phyloP scores from a whole-genome alignment of 2,329 filamentous ascomycete species.

The Pseudocercospora fuligena region DNA sequence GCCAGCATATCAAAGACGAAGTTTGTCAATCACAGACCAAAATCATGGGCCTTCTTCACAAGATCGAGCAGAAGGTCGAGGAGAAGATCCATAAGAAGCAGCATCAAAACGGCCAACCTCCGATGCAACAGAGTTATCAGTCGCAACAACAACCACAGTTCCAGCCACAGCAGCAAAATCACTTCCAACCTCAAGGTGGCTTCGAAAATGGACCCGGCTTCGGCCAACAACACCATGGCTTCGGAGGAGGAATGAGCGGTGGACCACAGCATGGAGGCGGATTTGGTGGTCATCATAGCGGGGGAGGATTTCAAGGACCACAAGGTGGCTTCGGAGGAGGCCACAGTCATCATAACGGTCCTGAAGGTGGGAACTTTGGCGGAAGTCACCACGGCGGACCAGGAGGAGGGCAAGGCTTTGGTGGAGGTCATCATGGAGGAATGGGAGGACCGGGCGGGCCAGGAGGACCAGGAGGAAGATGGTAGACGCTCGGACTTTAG shows the following conservation, averaged over 20 bases:
- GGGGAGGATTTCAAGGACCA: background rate
- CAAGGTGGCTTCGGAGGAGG: background rate
- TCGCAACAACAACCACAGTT: conserved; percentile 7
- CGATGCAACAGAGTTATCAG: conserved; percentile 8
- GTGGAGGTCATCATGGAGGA: conserved; percentile 3
- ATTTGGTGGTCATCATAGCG: conserved; percentile 5
- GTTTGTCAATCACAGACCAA: background rate
- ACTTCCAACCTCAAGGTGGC: background rate
- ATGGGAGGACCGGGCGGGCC: background rate
- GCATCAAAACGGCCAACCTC: background rate
- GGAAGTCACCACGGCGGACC: background rate
- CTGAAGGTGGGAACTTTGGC: background rate
- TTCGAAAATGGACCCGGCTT: background rate
- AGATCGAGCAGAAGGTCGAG: conserved; percentile 14
- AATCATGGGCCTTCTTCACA: conserved; percentile 1
- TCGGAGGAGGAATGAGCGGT: background rate
- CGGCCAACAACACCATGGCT: background rate
- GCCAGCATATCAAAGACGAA: background rate
- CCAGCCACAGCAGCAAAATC: background rate
- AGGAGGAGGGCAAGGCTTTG: background rate
- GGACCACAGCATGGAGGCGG: background rate
- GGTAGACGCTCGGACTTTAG: background rate
- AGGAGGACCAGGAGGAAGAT: conserved; percentile 1
- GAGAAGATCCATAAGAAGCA: conserved; percentile 7
- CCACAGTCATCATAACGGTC: background rate